phyloP scores from a whole-genome alignment of 1,284 basidiomycete species.

The Trichosporon sp. region DNA sequence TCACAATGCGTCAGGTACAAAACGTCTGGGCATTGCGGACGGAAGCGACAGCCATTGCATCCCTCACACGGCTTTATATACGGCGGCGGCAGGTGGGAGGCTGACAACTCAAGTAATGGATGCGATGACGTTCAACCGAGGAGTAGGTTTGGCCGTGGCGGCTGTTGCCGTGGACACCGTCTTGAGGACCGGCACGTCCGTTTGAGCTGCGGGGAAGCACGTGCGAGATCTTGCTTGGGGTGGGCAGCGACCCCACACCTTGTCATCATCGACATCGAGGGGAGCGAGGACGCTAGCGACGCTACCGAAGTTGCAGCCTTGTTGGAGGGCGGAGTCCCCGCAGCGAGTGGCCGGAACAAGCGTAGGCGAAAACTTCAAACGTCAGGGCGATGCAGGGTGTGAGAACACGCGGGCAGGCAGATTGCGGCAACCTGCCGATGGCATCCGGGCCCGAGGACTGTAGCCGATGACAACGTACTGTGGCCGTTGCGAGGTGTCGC shows the following conservation, averaged over 20 bases:
- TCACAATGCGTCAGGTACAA: not conserved
- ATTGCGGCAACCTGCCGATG: not conserved
- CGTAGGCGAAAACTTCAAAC: not conserved
- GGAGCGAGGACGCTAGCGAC: not conserved
- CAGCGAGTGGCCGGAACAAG: not conserved
- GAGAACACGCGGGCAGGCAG: conserved; percentile 11
- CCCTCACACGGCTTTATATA: not conserved
- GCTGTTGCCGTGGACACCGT: conserved; percentile 19
- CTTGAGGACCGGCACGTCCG: not conserved
- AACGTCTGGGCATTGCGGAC: not conserved
- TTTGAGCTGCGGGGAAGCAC: conserved; percentile 5
- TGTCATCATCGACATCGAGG: not conserved
- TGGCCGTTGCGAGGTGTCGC: not conserved
- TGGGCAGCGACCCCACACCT: not conserved
- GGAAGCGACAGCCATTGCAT: not conserved
- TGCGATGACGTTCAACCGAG: not conserved
- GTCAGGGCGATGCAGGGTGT: conserved; percentile 5
- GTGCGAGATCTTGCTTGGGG: not conserved
- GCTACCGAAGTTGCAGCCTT: not conserved
- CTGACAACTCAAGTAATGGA: not conserved
- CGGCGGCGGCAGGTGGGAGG: not conserved
- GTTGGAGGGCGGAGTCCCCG: not conserved
- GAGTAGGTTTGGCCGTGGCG: conserved; percentile 4
- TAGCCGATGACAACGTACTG: not conserved
- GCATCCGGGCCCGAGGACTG: not conserved